Base-by-base conservation (phyloP, 2,329 filamentous ascomycete species). In the Microdochium trichocladiopsis region DNA sequence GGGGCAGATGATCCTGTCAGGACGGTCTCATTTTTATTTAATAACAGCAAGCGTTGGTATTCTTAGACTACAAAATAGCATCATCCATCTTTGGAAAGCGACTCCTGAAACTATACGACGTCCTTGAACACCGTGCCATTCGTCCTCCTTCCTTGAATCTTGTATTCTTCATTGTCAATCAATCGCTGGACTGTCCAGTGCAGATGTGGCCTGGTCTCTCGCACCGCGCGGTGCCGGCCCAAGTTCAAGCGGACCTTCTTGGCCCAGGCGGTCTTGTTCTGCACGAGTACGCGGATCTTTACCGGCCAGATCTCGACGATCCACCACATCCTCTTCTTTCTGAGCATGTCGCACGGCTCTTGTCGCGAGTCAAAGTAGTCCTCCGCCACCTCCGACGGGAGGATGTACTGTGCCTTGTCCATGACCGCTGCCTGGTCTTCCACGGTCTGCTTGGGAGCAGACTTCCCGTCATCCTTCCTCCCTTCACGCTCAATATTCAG, bases 141-240 rank as follows among this genome's bases (percentile, higher is more conserved):
- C 47, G 64, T 63, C 24, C 63, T 51, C 37, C 61, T 53, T 25
- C 62, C 63, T 53, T 58, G 64, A 12, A 69, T 55, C 50, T 63
- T 61, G 53, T 74, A 74, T 4, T 61, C 61, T 47, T 60, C 56
- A 21, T 69, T 63, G 12, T 64, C 53, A 47, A 69, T 65, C 24
- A 67, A 55, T 50, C 66, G 63, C 57, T 67, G 56, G 25, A 73
- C 72, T 10, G 71, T 73, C 72, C 72, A 74, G 56, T 75, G 72
- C 60, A 73, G 59, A 45, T 66, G 67, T 6, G 72, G 72, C 50
- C 63, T 61, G 5, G 52, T 25, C 43, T 72, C 70, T 4, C 65
- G 58, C 28, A 72, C 60, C 2, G 64, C 59, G 9, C 72, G 62
- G 57, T 67, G 65, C 33, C 66, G 56, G 0, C 71, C 72, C 31